Conservation (phyloP, 2,329 filamentous ascomycete species). For the Aspergillus neoniger region DNA sequence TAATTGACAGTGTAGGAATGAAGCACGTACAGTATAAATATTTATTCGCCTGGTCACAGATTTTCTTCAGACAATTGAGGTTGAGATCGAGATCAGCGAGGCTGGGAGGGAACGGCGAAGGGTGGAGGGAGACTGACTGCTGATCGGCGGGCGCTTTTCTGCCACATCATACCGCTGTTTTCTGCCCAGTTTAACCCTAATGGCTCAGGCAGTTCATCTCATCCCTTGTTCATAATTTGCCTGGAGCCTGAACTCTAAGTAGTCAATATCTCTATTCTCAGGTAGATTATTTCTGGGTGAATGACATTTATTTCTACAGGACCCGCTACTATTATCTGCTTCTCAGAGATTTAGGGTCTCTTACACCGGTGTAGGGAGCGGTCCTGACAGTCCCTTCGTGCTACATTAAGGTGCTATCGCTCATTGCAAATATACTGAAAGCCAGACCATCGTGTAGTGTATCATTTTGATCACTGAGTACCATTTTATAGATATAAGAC, state of each 20-base stretch:
- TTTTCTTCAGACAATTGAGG: not conserved
- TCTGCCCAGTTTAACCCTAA: slow-evolving; percentile 11
- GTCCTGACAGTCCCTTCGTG: too few relatives aligned
- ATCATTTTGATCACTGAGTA: too few relatives aligned
- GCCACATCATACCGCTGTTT: slow-evolving; percentile 10
- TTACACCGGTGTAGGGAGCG: too few relatives aligned
- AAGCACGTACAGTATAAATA: slow-evolving; percentile 40
- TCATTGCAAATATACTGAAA: too few relatives aligned
- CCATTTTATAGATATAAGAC: not conserved
- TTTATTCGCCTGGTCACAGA: not conserved
- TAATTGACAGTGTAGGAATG: not conserved
- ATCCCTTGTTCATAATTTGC: too few relatives aligned
- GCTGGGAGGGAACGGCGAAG: not conserved
- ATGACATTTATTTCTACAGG: too few relatives aligned
- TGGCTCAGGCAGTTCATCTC: not conserved
- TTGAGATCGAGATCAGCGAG: not conserved
- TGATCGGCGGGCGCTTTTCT: slow-evolving; percentile 9
- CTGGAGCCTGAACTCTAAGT: too few relatives aligned
- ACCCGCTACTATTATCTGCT: too few relatives aligned
- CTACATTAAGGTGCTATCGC: too few relatives aligned
- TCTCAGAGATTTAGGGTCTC: too few relatives aligned
- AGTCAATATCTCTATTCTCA: too few relatives aligned
- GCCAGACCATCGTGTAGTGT: too few relatives aligned
- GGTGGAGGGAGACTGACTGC: slow-evolving; percentile 1
- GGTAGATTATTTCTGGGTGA: fast-evolving